These are phyloP conservation scores for Astrothelium subdiscretum DNA, from an alignment of 495 filamentous ascomycete genomes.

Conservation along the genomic window DNA sequence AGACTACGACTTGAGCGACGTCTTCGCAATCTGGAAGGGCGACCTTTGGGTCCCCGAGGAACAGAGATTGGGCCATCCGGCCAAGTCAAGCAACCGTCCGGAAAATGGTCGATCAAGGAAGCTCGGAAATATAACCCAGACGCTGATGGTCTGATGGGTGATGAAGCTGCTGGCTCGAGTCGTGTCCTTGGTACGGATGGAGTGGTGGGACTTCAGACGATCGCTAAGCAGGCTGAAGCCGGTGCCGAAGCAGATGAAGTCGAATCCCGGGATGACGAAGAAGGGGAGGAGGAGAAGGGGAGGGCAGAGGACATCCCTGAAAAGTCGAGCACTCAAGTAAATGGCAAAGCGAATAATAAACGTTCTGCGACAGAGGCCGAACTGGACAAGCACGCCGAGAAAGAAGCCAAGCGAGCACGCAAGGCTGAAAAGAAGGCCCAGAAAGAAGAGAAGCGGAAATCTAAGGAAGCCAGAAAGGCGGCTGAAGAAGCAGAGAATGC, in stretches of 20 bases:
- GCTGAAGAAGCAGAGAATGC: conserved; percentile 34
- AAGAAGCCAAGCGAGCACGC: conserved; percentile 33
- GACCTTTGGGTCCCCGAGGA: conserved; percentile 68
- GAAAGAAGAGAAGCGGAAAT: conserved; percentile 56
- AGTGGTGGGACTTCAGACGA: conserved; percentile 24
- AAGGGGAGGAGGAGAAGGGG: conserved; percentile 21
- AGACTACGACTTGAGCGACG: conserved; percentile 75
- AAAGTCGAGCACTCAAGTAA: conserved; percentile 31
- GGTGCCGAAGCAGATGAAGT: conserved; percentile 17
- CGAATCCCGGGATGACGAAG: too few species aligned
- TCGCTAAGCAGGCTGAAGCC: conserved; percentile 10
- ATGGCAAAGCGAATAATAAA: conserved; percentile 25
- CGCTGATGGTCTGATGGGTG: conserved; percentile 70
- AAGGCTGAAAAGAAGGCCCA: conserved; percentile 53
- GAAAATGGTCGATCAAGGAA: conserved; percentile 87
- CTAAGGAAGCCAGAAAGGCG: conserved; percentile 33
- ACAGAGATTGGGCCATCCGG: conserved; percentile 66
- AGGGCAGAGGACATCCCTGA: conserved; percentile 17
- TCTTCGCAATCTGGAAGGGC: conserved; percentile 77
- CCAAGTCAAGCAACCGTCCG: conserved; percentile 31
- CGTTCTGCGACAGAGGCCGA: conserved; percentile 33
- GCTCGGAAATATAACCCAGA: conserved; percentile 93
- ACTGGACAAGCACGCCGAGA: conserved; percentile 38
- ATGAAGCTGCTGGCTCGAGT: conserved; percentile 47
- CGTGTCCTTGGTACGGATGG: conserved; percentile 30